Conservation (phyloP, 2,329 filamentous ascomycete genomes). For the Fusarium goolgardi region DNA sequence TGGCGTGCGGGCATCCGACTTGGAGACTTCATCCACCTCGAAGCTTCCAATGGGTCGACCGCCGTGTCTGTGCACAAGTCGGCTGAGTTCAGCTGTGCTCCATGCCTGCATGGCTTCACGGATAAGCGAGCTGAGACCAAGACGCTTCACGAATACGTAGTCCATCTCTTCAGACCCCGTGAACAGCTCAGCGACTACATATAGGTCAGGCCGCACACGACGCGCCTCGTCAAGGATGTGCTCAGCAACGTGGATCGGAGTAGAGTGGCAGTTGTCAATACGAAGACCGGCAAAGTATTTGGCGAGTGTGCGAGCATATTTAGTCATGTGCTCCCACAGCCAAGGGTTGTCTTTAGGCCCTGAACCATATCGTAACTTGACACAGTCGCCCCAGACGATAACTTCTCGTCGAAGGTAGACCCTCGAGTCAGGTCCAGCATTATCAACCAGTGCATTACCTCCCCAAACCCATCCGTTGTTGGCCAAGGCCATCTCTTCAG, state of each 20-base stretch:
- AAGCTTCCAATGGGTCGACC: constrained; percentile 97
- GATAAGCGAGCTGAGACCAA: constrained; percentile 91
- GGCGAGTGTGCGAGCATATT: constrained; percentile 90
- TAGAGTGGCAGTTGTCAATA: constrained; percentile 98
- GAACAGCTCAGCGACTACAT: constrained; percentile 95
- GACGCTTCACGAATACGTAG: constrained; percentile 92
- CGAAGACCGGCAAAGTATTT: constrained; percentile 96
- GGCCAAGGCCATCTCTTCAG: constrained; percentile 81
- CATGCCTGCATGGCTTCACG: constrained; percentile 98
- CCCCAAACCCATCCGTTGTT: constrained; percentile 99
- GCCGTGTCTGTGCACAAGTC: constrained; percentile 92
- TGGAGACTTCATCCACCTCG: constrained; percentile 87
- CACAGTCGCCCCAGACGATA: constrained; percentile 98
- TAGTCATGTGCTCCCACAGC: constrained; percentile 95
- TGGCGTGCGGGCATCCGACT: constrained; percentile 60
- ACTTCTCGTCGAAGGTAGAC: constrained; percentile 97
- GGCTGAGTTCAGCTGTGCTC: constrained; percentile 92
- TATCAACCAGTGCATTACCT: constrained; percentile 92
- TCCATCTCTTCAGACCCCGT: constrained; percentile 96
- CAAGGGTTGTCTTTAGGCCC: constrained; percentile 87
- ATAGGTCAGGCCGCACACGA: constrained; percentile 84
- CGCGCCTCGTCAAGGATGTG: constrained; percentile 96
- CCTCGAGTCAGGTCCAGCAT: constrained; percentile 87
- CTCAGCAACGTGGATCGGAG: constrained; percentile 92
- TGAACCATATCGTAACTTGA: constrained; percentile 91